Conservation (phyloP, 164 flowering plant species). For the Vitis rotundifolia region DNA sequence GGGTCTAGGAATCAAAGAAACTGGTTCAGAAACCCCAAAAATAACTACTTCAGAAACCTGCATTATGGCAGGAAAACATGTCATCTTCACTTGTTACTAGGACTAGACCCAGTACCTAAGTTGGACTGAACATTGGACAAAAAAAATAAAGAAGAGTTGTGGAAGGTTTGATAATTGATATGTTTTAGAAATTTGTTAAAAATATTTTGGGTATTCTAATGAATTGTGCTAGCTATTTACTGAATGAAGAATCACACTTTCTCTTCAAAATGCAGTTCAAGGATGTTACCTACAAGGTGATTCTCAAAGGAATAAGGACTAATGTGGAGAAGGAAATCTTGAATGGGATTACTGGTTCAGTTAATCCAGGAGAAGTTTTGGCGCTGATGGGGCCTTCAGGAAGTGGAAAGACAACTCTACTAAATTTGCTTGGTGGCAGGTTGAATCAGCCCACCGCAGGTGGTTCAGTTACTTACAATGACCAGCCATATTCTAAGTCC, state of each 20-base stretch:
- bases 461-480: constrained; percentile 85
- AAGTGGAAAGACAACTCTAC: constrained; percentile 87
- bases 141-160: constrained; percentile 4
- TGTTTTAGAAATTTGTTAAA: no score
- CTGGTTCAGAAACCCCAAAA: not conserved
- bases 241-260: not conserved
- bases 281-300: constrained; percentile 81
- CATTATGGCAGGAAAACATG: not conserved
- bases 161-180: no score
- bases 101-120: not conserved
- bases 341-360: constrained; percentile 81
- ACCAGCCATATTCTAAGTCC: constrained; percentile 74
- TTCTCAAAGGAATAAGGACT: constrained; percentile 55
- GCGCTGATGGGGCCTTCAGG: constrained; percentile 99
- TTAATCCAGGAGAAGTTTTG: constrained; percentile 80
- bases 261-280: constrained; percentile 63
- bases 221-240: not conserved
- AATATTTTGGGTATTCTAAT: no score
- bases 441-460: constrained; percentile 33
- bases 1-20: constrained; percentile 1
- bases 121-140: not conserved
- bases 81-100: not conserved
- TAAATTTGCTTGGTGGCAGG: constrained; percentile 83
- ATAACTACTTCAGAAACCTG: not conserved
- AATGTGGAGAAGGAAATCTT: constrained; percentile 69